Base-by-base conservation (phyloP, 1,139 yeast species). In the Diutina mesorugosa region DNA sequence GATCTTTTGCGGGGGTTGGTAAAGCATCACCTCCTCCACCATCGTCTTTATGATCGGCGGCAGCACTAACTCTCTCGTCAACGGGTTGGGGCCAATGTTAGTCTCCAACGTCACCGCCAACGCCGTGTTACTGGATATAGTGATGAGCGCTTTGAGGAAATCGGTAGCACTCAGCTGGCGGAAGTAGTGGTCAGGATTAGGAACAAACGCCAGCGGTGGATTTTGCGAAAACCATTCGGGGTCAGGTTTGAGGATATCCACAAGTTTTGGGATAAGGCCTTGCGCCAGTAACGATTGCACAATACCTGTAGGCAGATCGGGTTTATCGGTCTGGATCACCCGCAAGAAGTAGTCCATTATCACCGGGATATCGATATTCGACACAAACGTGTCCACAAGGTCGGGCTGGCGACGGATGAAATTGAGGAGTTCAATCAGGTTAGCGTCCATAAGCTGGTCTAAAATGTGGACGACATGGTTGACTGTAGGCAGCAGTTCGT, bases 101-200 rank as follows among this genome's bases (percentile, higher is more conserved):
- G 79, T 74, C 58, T 76, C 80, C 26, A 74, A 63, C 1, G 74
- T 77, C 4, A 75, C 77, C 0, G 80, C 79, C 58, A 75, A 66
- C 5, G 79, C 78, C 4, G 79, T 73, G 60, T 76, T 77, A n/a
- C 97, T 96, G 41, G 97, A 89, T 51, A 95, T 88, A 2, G 97
- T 87, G 38, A 93, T 88, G 65, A 95, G 81, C 0, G 98, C 98
- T 67, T 93, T 95, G 57, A 93, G 72, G 65, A 93, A 93, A 67
- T 93, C 99, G 10, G 97, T 95, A 1, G 96, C 95, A 0, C 98
- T 95, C 2, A 95, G 85, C 69, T 93, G 98, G 56, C 83, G 83
- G 58, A 93, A 82, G 46, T 86, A 77, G 14, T 61, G 50, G 10
- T 55, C 55, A 14, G 57, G 58, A 29, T 56, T 52, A 3, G 56